Evolutionary conservation across 768 basidiomycete species (phyloP), one percentile per base, ranked within the genome.

Genomic region (Lactifluus piperatus): DNA sequence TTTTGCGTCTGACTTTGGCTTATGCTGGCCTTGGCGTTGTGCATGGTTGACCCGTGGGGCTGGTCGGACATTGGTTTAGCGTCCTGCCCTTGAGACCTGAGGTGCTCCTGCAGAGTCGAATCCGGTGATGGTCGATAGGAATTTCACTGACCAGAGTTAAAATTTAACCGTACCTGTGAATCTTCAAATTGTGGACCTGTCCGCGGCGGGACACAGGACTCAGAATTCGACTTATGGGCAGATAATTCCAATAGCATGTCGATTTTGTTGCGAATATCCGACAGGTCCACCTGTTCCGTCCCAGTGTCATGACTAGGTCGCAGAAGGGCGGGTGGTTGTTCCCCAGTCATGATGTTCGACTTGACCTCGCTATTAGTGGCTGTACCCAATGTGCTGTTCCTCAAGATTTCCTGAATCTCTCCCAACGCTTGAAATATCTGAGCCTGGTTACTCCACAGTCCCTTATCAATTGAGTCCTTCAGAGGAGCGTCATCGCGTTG

Each of bases 401-500:
- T 71, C 52, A 84, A 64, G n/a, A 73, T 74, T 3, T 56, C 52
- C 51, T 73, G 71, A 43, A 81, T 68, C 16, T 71, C 76, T 29
- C 74, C 75, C 39, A 81, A 63, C 18, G 30, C 54, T 8, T 43
- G 54, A 24, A 56, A 44, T 16, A 56, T 56, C 14, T 60, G 54
- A 2, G 27, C 36, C 22, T 56, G 41, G 16, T 60, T 43, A 27
- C 13, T 34, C 20, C 30, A 27, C 14, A 45, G 36, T 34, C 39
- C 34, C 16, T 51, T 50, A 16, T 44, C 41, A 37, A 41, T 18
- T 9, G n/a, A 7, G 9, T 9, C 30, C 22, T 24, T 20, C n/a
- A n/a, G 10, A 9, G 29, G 11, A 16, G 8, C 8, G 11, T 11
- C 13, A 26, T 30, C 20, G 26, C 29, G 22, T 20, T 45, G 47